Evolutionary conservation across 2,329 filamentous ascomycete genomes (phyloP).

Genomic region (Microdochium trichocladiopsis): DNA sequence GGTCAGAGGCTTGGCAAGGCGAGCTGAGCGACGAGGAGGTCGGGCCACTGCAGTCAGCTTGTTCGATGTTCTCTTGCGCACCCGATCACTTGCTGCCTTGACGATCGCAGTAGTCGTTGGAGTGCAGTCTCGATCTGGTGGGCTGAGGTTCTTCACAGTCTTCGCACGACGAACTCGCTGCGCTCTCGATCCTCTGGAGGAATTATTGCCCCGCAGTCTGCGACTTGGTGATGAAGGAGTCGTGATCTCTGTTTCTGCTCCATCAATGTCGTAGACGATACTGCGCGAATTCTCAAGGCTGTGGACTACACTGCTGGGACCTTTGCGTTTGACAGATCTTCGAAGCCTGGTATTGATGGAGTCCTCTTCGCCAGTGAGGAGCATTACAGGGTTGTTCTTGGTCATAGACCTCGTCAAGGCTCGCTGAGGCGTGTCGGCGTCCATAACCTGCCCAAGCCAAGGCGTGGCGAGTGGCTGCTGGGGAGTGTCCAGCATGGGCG

Average conservation of each 20-base stretch:
- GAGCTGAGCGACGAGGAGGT: background rate
- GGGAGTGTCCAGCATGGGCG: background rate
- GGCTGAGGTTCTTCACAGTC: background rate
- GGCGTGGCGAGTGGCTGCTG: background rate
- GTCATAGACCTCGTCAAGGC: background rate
- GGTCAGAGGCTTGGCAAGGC: conserved; percentile 10
- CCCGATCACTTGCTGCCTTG: background rate
- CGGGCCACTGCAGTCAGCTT: background rate
- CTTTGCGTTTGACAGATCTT: background rate
- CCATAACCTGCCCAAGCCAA: background rate
- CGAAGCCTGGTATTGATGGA: background rate
- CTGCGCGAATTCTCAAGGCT: background rate
- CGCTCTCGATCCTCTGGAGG: background rate
- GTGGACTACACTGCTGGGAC: background rate
- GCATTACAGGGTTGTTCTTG: background rate
- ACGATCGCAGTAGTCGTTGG: background rate
- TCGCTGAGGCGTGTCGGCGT: background rate
- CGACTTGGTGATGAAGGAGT: background rate
- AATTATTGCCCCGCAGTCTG: too few relatives aligned
- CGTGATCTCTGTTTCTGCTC: background rate
- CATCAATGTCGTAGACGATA: background rate
- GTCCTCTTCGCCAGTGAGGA: background rate
- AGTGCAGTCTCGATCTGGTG: background rate
- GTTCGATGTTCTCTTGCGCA: background rate
- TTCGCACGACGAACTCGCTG: background rate